These are phyloP conservation scores for Beta vulgaris DNA, from an alignment of 148 eudicot genomes.

Conservation along the genomic window DNA sequence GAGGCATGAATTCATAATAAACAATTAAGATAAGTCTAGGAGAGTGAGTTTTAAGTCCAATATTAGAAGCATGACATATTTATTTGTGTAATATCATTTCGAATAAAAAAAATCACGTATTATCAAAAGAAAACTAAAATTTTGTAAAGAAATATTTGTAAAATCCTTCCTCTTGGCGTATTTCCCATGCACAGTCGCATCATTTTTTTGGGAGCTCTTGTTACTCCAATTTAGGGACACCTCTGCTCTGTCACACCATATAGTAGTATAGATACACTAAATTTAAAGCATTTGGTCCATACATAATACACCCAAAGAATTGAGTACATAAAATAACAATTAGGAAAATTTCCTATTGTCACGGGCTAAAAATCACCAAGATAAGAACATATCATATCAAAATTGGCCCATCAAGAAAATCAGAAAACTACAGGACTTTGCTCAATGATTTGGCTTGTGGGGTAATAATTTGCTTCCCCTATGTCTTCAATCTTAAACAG, in stretches of 20 bases:
- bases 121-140: too few species aligned
- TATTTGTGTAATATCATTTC: too few species aligned
- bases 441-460: conserved; percentile 3
- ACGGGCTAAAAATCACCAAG: conserved; percentile 17
- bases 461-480: too few species aligned
- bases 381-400: conserved; percentile 10
- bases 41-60: too few species aligned
- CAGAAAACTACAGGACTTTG: conserved; percentile 22
- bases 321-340: neutral
- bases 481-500: too few species aligned
- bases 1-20: too few species aligned
- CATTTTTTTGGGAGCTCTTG: neutral
- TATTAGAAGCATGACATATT: too few species aligned
- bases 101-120: too few species aligned
- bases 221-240: neutral
- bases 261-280: neutral
- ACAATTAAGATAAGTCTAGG: too few species aligned
- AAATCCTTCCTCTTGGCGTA: neutral
- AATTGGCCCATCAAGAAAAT: conserved; percentile 19
- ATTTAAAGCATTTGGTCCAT: conserved; percentile 1
- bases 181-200: neutral
- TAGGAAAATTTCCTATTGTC: conserved; percentile 12
- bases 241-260: neutral
- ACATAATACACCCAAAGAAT: neutral
- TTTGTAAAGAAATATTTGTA: too few species aligned